phyloP scores from a whole-genome alignment of 345 rosid genomes.

The Eucalyptus globulus region DNA sequence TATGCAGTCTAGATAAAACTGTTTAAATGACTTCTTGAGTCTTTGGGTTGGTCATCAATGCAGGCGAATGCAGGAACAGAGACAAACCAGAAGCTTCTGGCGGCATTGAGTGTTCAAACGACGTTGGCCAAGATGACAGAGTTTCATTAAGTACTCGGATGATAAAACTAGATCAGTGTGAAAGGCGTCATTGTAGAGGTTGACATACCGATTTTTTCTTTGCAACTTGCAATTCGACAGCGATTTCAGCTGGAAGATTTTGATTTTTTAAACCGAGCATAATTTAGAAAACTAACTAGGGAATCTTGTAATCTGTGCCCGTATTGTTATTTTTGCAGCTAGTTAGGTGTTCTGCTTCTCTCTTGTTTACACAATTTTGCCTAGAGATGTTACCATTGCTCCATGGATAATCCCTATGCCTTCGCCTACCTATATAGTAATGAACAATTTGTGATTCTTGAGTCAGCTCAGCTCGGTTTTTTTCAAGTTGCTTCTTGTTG shows the following conservation, averaged over 20 bases:
- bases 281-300: background rate
- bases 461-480: background rate
- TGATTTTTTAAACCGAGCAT: background rate
- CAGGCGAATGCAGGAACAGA: conserved; percentile 86
- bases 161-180: background rate
- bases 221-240: background rate
- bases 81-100: conserved; percentile 54
- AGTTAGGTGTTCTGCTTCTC: background rate
- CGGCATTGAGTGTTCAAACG: conserved; percentile 18
- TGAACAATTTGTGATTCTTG: background rate
- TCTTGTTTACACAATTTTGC: background rate
- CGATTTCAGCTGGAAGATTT: background rate
- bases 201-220: background rate
- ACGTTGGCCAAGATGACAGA: background rate
- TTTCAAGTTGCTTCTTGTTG: background rate
- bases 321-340: background rate
- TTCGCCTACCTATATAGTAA: background rate
- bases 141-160: background rate
- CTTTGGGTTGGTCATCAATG: background rate
- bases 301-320: background rate
- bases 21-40: background rate
- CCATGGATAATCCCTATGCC: background rate
- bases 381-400: background rate
- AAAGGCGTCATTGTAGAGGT: background rate
- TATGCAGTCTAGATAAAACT: background rate